Evolutionary conservation across 2,329 filamentous ascomycete genomes (phyloP), one percentile per base, ranked within the genome.

Genomic region (Fusarium newnesense): DNA sequence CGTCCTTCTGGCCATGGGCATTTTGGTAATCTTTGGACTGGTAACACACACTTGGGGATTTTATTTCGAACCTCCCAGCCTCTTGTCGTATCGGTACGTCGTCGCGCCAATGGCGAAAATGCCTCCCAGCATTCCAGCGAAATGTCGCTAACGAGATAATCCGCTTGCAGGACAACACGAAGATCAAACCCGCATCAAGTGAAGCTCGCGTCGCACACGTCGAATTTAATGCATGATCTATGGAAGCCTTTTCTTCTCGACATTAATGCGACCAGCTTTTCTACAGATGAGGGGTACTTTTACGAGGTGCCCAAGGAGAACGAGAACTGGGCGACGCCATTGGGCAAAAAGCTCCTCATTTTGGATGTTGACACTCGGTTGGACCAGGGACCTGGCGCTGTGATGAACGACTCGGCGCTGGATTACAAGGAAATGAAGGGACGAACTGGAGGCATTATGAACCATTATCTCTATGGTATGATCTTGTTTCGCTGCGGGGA

Each of bases 391-490:
- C 49, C 54, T 28, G 74, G 74, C 32, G 69, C 72, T 15, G 42
- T 76, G 46, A 63, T 76, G 56, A 69, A 72, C 5, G 32, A 65
- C 16, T 60, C 74, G 7, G 7, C 40, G 18, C 28, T 76, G 28
- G 52, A 69, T 7, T 52, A 57, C 19, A 52, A 62, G 11, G 64
- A 66, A 36, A 73, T 76, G 66, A 76, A 72, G 9, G 69, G 71
- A 8, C 60, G 74, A 19, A 73, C 69, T 7, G 74, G 53, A 9
- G 74, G 74, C 10, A 65, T 70, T 43, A 54, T 76, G 65, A 72
- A 76, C 36, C 75, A 76, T 53, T 73, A 76, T 46, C 46, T 76
- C 16, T 76, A 76, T 16, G 72, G 75, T 76, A 73, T 21, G 37
- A 1, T 5, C 4, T 26, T 5, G 7, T n/a, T 16, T 8, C 5